Evolutionary conservation across 495 filamentous ascomycete species (phyloP).

Genomic region (Durotheca rogersii): DNA sequence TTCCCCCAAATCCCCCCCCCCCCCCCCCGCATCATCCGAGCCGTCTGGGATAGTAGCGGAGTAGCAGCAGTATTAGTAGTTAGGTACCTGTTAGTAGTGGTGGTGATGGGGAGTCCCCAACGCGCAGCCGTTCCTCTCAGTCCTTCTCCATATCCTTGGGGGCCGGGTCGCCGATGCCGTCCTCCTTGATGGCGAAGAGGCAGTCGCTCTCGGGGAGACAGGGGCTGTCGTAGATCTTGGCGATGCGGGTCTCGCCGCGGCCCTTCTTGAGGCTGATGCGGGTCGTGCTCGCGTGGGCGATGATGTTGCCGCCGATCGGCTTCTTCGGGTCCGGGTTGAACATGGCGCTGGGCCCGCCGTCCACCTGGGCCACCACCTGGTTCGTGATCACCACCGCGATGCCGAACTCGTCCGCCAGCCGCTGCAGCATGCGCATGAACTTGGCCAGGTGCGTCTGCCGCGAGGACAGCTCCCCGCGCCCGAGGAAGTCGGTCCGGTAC

Average conservation of each 20-base stretch:
- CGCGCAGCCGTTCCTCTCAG: too few species aligned
- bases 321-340: conserved; percentile 99
- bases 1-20: too few species aligned
- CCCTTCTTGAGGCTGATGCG: conserved; percentile 90
- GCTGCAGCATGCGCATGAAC: conserved; percentile 91
- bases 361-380: conserved; percentile 96
- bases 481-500: conserved; percentile 93
- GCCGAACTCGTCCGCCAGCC: conserved; percentile 95
- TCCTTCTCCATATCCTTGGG: conserved; percentile 92
- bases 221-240: conserved; percentile 98
- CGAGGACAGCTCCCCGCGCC: conserved; percentile 86
- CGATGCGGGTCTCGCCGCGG: conserved; percentile 89
- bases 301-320: conserved; percentile 97
- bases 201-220: conserved; percentile 96
- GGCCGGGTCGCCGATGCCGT: conserved; percentile 92
- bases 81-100: too few species aligned
- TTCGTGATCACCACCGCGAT: conserved; percentile 99
- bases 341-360: conserved; percentile 93
- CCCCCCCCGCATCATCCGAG: too few species aligned
- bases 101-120: too few species aligned
- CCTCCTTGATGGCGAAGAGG: conserved; percentile 94
- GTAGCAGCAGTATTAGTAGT: too few species aligned
- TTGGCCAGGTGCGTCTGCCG: conserved; percentile 94
- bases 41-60: too few species aligned
- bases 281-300: conserved; percentile 94